Conservation (phyloP, 164 flowering plant genomes). For the Protea cynaroides region DNA sequence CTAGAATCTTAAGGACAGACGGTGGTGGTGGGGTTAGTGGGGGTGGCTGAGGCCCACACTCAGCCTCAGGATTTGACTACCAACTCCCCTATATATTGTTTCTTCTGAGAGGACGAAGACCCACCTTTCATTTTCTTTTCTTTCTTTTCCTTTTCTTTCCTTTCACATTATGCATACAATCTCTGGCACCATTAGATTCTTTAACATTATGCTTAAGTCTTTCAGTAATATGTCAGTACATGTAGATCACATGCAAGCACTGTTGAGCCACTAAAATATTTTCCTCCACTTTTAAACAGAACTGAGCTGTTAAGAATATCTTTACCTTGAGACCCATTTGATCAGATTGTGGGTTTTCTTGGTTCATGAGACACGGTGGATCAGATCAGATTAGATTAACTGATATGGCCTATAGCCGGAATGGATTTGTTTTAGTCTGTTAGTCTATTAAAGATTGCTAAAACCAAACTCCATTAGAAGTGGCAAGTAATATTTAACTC, state of each 20-base stretch:
- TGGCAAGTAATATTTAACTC: no score
- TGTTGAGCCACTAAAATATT: no score
- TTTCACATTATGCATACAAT: background rate
- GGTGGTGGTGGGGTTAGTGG: conserved; percentile 24
- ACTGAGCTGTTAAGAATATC: background rate
- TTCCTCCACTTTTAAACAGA: background rate
- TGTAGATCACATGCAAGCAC: background rate
- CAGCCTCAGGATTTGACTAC: conserved; percentile 10
- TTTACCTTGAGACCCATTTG: no score
- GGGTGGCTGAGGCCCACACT: conserved; percentile 29
- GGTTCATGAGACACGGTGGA: no score
- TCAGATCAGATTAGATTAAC: no score
- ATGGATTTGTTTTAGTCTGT: no score
- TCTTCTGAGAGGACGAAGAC: background rate
- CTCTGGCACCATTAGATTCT: background rate
- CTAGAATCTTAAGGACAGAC: conserved; percentile 23
- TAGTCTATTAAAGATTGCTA: background rate
- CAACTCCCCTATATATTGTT: background rate
- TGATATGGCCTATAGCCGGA: no score
- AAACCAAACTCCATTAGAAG: conserved; percentile 1
- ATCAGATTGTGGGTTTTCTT: no score
- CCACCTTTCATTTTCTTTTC: background rate
- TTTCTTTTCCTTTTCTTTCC: no score
- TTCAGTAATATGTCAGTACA: background rate
- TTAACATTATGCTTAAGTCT: background rate